phyloP scores from a whole-genome alignment of 2,329 filamentous ascomycete species.

The Colletotrichum shisoi region DNA sequence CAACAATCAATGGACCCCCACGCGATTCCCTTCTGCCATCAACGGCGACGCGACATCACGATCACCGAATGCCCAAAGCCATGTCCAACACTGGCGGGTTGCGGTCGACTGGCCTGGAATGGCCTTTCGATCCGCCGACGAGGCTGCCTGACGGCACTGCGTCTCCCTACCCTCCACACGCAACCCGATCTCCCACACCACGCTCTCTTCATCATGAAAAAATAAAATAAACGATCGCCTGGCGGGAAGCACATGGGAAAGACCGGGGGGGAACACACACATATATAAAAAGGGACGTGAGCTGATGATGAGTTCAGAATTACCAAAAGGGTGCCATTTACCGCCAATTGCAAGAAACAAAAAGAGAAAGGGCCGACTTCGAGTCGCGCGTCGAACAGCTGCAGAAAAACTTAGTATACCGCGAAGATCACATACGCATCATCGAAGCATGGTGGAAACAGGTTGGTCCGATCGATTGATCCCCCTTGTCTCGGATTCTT shows the following conservation, averaged over 20 bases:
- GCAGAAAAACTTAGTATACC: conserved; percentile 77
- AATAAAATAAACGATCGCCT: conserved; percentile 8
- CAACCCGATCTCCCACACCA: conserved; percentile 27
- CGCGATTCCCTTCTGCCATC: conserved; percentile 34
- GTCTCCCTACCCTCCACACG: conserved; percentile 32
- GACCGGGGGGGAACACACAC: too few relatives aligned
- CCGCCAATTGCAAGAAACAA: conserved; percentile 98
- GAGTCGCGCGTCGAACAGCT: conserved; percentile 84
- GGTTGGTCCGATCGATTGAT: conserved; percentile 60
- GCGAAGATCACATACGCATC: conserved; percentile 90
- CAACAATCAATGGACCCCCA: conserved; percentile 39
- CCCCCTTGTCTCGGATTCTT: conserved; percentile 32
- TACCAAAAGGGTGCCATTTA: conserved; percentile 96
- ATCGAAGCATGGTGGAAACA: conserved; percentile 95
- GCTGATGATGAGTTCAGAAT: conserved; percentile 39
- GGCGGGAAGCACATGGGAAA: conserved; percentile 30
- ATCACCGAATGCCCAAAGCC: conserved; percentile 35
- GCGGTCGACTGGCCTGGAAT: conserved; percentile 37
- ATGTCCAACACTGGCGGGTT: conserved; percentile 36
- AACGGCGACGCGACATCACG: conserved; percentile 37
- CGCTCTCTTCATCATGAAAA: neutral
- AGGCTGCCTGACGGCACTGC: conserved; percentile 34
- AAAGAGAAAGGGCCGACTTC: conserved; percentile 82
- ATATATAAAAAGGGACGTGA: conserved; percentile 23
- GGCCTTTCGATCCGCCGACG: conserved; percentile 38